These are phyloP conservation scores for Yarrowia bubula DNA, from an alignment of 805 yeast species.

Conservation along the genomic window DNA sequence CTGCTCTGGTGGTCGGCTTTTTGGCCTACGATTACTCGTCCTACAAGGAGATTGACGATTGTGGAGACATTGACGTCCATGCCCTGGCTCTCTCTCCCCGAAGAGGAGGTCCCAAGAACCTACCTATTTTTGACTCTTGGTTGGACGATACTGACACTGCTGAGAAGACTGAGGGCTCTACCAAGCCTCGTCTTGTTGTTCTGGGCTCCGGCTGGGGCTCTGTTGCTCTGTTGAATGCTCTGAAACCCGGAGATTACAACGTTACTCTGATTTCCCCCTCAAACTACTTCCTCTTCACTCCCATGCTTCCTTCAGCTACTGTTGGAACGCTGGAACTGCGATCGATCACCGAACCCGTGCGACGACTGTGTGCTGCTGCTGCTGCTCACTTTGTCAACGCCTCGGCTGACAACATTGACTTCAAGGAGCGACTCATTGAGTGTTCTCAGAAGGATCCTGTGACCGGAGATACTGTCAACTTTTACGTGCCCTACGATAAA, in stretches of 20 bases:
- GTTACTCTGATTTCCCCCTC: slow-evolving; percentile 68
- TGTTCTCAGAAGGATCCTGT: slow-evolving; percentile 48
- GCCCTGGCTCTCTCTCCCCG: slow-evolving; percentile 53
- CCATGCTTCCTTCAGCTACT: slow-evolving; percentile 66
- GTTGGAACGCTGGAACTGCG: slow-evolving; percentile 68
- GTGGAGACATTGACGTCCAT: slow-evolving; percentile 45
- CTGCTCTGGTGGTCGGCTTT: slow-evolving; percentile 45
- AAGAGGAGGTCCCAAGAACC: slow-evolving; percentile 67
- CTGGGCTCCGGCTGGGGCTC: slow-evolving; percentile 75
- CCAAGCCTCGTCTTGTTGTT: slow-evolving; percentile 54
- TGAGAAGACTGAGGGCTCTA: slow-evolving; percentile 31
- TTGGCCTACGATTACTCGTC: slow-evolving; percentile 49
- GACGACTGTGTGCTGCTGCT: slow-evolving; percentile 52
- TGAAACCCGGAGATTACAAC: slow-evolving; percentile 56
- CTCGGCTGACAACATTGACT: slow-evolving; percentile 56
- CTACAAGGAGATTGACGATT: slow-evolving; percentile 40
- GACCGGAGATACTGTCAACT: slow-evolving; percentile 44
- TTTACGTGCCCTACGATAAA: slow-evolving; percentile 71
- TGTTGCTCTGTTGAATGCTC: slow-evolving; percentile 53
- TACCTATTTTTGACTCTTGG: slow-evolving; percentile 57
- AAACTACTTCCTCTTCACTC: slow-evolving; percentile 67
- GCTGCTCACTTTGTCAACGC: slow-evolving; percentile 65
- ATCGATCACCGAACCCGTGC: slow-evolving; percentile 61
- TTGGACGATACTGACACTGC: slow-evolving; percentile 57
- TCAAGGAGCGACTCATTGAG: slow-evolving; percentile 56